Evolutionary conservation across 345 rosid species (phyloP).

Genomic region (Crucihimalaya himalaica): DNA sequence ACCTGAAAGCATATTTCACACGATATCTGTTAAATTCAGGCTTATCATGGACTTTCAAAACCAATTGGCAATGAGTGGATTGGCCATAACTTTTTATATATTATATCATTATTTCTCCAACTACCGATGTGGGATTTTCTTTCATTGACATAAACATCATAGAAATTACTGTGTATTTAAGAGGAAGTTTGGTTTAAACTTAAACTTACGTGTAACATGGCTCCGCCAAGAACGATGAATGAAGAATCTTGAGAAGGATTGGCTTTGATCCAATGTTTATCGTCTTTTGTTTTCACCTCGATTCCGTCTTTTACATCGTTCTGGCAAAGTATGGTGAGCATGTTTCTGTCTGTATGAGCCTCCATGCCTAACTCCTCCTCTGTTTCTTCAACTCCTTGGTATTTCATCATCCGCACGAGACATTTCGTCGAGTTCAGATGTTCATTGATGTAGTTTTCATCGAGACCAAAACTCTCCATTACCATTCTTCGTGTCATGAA

Average conservation of each 20-base stretch:
- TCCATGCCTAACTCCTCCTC: constrained; percentile 39
- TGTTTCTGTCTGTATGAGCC: constrained; percentile 57
- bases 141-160: neutral
- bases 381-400: constrained; percentile 36
- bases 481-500: constrained; percentile 50
- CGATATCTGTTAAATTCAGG: too few species aligned
- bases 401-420: constrained; percentile 50
- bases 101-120: too few species aligned
- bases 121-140: too few species aligned
- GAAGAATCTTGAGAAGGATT: constrained; percentile 48
- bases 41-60: too few species aligned
- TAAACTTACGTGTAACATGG: constrained; percentile 42
- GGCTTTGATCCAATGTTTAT: constrained; percentile 43
- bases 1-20: constrained; percentile 38
- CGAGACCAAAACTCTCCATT: constrained; percentile 53
- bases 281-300: constrained; percentile 45
- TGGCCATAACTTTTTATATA: too few species aligned
- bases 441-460: constrained; percentile 40
- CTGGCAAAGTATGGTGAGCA: constrained; percentile 55
- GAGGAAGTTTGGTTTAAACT: neutral
- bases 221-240: constrained; percentile 54
- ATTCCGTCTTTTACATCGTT: constrained; percentile 49
- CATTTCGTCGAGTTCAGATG: constrained; percentile 39
- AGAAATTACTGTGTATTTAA: neutral
- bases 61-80: too few species aligned